Conservation (phyloP, 2,329 filamentous ascomycete species). For the Rutstroemia sp. region DNA sequence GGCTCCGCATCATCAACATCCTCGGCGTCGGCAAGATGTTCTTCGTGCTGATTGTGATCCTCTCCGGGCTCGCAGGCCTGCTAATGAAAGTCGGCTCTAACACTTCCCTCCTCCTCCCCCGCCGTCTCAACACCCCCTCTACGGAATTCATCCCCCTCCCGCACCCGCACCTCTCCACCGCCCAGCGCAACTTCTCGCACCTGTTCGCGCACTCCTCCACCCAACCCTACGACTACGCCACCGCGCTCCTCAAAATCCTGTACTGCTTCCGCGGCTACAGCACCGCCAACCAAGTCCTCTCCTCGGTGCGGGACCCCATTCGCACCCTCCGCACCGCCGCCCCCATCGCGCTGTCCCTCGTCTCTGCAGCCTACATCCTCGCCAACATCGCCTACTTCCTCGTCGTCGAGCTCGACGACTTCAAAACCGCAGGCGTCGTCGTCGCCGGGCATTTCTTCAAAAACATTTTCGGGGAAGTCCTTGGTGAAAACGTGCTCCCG, state of each 20-base stretch:
- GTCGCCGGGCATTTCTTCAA: constrained; percentile 50
- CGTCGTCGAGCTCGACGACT: constrained; percentile 48
- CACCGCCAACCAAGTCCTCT: constrained; percentile 49
- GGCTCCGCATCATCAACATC: constrained; percentile 41
- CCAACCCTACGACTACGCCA: constrained; percentile 38
- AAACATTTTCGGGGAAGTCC: constrained; percentile 41
- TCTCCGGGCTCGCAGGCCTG: constrained; percentile 35
- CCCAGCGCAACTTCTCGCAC: constrained; percentile 35
- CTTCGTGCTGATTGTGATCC: constrained; percentile 39
- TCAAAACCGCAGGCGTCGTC: constrained; percentile 44
- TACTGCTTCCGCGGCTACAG: constrained; percentile 49
- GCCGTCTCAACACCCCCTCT: constrained; percentile 18
- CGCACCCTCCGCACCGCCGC: constrained; percentile 50
- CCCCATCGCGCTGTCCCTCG: constrained; percentile 44
- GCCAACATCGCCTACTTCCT: constrained; percentile 53
- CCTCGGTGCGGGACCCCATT: constrained; percentile 49
- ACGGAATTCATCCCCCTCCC: neutral
- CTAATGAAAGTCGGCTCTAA: constrained; percentile 28
- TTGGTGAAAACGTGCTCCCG: constrained; percentile 37
- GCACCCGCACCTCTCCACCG: constrained; percentile 22
- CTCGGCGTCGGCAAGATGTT: constrained; percentile 43
- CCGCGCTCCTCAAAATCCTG: constrained; percentile 48
- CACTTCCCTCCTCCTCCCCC: constrained; percentile 9
- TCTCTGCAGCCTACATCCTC: constrained; percentile 49
- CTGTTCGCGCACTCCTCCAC: constrained; percentile 35